Conservation (phyloP, 1,284 basidiomycete species). For the Pseudozyma thailandica region DNA sequence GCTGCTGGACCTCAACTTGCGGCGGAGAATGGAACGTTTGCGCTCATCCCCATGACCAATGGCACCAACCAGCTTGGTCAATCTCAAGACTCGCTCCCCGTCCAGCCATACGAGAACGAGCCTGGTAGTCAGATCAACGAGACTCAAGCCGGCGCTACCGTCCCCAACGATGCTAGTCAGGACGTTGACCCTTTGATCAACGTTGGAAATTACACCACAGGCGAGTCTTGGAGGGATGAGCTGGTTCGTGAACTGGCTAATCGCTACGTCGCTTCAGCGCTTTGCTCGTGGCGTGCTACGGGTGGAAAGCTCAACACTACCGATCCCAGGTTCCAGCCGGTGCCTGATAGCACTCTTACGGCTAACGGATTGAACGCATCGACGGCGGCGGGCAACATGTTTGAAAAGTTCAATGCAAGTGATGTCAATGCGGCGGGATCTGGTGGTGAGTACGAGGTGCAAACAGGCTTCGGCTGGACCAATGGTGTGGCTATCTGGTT, state of each 20-base stretch:
- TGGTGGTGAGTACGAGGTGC: slow-evolving; percentile 80
- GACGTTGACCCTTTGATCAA: slow-evolving; percentile 74
- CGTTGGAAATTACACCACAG: slow-evolving; percentile 75
- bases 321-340: slow-evolving; percentile 73
- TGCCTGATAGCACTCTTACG: slow-evolving; percentile 21
- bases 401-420: slow-evolving; percentile 77
- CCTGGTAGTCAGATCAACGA: slow-evolving; percentile 65
- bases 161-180: slow-evolving; percentile 55
- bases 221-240: slow-evolving; percentile 77
- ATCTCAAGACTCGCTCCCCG: slow-evolving; percentile 75
- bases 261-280: slow-evolving; percentile 80
- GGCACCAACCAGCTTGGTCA: slow-evolving; percentile 76
- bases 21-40: slow-evolving; percentile 73
- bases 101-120: slow-evolving; percentile 73
- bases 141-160: slow-evolving; percentile 73
- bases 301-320: slow-evolving; percentile 80
- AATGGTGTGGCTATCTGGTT: slow-evolving; percentile 50
- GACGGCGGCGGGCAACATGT: slow-evolving; percentile 69
- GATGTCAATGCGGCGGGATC: slow-evolving; percentile 84
- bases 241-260: slow-evolving; percentile 80
- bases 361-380: slow-evolving; percentile 56
- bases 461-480: slow-evolving; percentile 69
- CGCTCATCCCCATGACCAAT: slow-evolving; percentile 73
- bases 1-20: slow-evolving; percentile 73
- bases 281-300: slow-evolving; percentile 84